Evolutionary conservation across 345 rosid species (phyloP).

Genomic region (Populus ilicifolia): DNA sequence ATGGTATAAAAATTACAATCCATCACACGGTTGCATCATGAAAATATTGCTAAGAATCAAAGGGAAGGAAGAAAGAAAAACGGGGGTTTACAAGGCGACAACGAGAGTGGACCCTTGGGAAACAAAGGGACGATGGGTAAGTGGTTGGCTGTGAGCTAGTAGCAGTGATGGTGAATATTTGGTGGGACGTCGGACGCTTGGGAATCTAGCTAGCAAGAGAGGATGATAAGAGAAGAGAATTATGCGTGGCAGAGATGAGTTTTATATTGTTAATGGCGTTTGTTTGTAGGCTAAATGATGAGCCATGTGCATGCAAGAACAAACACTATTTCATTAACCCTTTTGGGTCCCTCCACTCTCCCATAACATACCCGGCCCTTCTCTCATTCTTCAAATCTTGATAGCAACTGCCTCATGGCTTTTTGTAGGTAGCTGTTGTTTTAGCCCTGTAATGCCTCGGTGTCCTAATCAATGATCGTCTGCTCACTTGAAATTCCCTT

Average conservation of each 20-base stretch:
- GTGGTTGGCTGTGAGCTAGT: not conserved
- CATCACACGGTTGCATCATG: not conserved
- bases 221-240: not conserved
- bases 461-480: not conserved
- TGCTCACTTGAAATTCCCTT: not conserved
- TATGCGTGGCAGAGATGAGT: not conserved
- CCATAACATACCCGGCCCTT: not conserved
- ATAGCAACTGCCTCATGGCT: not conserved
- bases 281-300: slow-evolving; percentile 7
- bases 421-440: not conserved
- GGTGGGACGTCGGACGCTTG: not conserved
- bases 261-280: not conserved
- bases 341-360: not conserved
- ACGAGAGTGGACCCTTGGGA: not conserved
- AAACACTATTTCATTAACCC: slow-evolving; percentile 1
- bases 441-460: not conserved
- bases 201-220: not conserved
- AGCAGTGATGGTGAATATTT: not conserved
- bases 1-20: not conserved
- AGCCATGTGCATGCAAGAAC: slow-evolving; percentile 2
- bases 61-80: not conserved
- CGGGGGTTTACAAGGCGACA: not conserved
- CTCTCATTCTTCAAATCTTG: not conserved
- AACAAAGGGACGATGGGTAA: not conserved
- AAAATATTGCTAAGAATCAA: not conserved